Conservation (phyloP, 108 stramenopile genomes). For the Nitzschia inconspicua region DNA sequence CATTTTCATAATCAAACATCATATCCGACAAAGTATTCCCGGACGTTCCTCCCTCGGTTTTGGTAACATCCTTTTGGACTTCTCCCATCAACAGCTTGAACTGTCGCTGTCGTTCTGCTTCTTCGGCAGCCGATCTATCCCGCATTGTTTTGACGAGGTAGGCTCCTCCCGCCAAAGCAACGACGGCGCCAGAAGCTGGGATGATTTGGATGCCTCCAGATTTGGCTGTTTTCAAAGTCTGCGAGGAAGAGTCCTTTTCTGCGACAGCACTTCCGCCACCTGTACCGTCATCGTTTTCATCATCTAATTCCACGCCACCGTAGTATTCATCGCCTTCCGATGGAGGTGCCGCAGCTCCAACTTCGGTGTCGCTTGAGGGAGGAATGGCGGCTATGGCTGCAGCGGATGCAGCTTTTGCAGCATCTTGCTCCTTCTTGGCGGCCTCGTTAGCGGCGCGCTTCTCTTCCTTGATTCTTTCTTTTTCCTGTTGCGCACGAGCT, state of each 20-base stretch:
- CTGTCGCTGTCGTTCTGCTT: conserved; percentile 67
- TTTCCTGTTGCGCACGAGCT: conserved; percentile 20
- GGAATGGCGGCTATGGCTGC: conserved; percentile 23
- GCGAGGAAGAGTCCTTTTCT: conserved; percentile 1
- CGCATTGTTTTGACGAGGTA: conserved; percentile 53
- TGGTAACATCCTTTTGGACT: conserved; percentile 30
- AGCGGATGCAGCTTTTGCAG: conserved; percentile 34
- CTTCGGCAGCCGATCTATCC: conserved; percentile 47
- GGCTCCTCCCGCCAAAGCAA: conserved; percentile 51
- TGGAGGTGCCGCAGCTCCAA: not conserved
- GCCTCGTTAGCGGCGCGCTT: conserved; percentile 25
- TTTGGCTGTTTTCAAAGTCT: conserved; percentile 3
- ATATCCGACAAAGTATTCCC: conserved; percentile 11
- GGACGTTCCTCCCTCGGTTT: conserved; percentile 37
- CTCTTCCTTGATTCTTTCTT: conserved; percentile 31
- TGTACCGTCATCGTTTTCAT: not conserved
- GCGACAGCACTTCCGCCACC: not conserved
- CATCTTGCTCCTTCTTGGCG: conserved; percentile 31
- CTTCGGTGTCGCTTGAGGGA: no score
- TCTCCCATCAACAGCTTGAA: conserved; percentile 67
- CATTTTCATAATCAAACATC: conserved; percentile 5
- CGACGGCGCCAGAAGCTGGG: conserved; percentile 44
- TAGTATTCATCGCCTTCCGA: not conserved
- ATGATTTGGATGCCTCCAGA: conserved; percentile 35
- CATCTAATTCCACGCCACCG: not conserved